phyloP scores from a whole-genome alignment of 345 rosid genomes.

The Aquilaria malaccensis region DNA sequence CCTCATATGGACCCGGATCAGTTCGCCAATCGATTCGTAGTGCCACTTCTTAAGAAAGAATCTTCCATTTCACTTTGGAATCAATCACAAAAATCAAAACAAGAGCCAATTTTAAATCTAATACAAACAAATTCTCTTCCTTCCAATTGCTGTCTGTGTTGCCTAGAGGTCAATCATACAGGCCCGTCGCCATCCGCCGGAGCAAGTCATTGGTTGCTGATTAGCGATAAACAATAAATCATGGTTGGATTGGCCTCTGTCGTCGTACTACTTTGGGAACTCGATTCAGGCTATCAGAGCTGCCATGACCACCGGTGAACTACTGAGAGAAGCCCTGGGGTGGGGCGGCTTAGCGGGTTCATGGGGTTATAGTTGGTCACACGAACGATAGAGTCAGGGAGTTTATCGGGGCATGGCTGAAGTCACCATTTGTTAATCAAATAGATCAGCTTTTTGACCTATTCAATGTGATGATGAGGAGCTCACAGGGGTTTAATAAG shows the following conservation, averaged over 20 bases:
- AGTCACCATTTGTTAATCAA: constrained; percentile 34
- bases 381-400: constrained; percentile 23
- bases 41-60: constrained; percentile 46
- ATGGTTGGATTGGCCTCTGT: constrained; percentile 44
- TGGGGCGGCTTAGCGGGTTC: constrained; percentile 61
- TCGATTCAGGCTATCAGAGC: constrained; percentile 31
- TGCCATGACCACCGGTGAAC: constrained; percentile 38
- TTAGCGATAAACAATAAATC: constrained; percentile 42
- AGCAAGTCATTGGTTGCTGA: constrained; percentile 37
- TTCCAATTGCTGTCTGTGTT: constrained; percentile 55
- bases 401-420: constrained; percentile 37
- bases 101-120: constrained; percentile 35
- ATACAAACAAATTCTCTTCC: constrained; percentile 53
- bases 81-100: constrained; percentile 44
- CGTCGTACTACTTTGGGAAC: constrained; percentile 62
- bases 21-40: constrained; percentile 34
- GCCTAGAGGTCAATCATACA: constrained; percentile 58
- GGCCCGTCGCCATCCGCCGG: constrained; percentile 26
- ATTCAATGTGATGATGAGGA: constrained; percentile 56
- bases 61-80: constrained; percentile 54
- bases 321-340: constrained; percentile 43
- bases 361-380: constrained; percentile 39
- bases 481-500: constrained; percentile 76
- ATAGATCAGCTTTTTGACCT: constrained; percentile 42
- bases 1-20: constrained; percentile 39